Evolutionary conservation across 2,329 filamentous ascomycete species (phyloP).

Genomic region (Claviceps africana): DNA sequence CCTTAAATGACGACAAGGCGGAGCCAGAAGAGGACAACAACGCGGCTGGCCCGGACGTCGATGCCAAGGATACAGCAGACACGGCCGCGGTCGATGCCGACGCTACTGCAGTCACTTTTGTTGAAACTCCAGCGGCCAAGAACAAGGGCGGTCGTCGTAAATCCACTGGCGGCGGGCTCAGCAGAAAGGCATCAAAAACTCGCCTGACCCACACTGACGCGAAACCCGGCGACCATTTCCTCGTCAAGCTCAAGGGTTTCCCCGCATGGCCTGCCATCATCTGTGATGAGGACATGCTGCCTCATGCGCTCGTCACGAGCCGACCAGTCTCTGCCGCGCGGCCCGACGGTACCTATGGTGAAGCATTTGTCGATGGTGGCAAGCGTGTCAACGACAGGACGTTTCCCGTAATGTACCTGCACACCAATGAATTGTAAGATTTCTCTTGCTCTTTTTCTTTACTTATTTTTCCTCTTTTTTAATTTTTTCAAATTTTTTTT

Average conservation of each 20-base stretch:
- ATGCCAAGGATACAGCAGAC: constrained; percentile 31
- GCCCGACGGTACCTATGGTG: constrained; percentile 72
- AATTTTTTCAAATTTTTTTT: no score
- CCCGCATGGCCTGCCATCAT: constrained; percentile 91
- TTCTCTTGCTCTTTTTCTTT: no score
- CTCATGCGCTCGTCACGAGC: constrained; percentile 56
- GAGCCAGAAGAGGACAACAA: constrained; percentile 14
- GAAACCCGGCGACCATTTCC: constrained; percentile 80
- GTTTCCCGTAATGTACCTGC: constrained; percentile 89
- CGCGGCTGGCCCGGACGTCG: constrained; percentile 29
- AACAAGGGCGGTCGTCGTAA: constrained; percentile 57
- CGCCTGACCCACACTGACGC: constrained; percentile 63
- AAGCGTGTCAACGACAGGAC: constrained; percentile 75
- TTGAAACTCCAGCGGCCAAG: constrained; percentile 19
- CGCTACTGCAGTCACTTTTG: constrained; percentile 12
- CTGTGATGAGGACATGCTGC: constrained; percentile 89
- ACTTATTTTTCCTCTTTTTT: no score
- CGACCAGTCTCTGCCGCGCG: constrained; percentile 76
- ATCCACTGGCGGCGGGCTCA: constrained; percentile 61
- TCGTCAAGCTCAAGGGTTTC: constrained; percentile 88
- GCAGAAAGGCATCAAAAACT: constrained; percentile 68
- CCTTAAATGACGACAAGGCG: constrained; percentile 15
- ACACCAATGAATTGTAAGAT: constrained; percentile 93
- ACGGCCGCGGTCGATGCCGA: constrained; percentile 2
- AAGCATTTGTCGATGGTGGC: constrained; percentile 75